These are phyloP conservation scores for Bruguiera sexangula DNA, from an alignment of 345 rosid genomes.

Conservation along the genomic window DNA sequence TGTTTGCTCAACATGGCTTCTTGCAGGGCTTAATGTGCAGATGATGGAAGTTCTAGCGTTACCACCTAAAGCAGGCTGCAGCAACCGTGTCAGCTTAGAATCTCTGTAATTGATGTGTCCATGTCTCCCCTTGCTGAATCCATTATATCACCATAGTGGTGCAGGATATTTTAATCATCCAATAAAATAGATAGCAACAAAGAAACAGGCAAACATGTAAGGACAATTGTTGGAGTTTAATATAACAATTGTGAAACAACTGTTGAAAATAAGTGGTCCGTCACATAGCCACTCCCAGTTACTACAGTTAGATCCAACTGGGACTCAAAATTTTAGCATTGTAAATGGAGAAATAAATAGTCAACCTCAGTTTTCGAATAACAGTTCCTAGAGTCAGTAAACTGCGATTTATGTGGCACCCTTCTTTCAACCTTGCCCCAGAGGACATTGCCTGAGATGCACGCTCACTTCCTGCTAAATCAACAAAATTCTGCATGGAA, in stretches of 20 bases:
- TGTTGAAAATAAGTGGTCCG: too few species aligned
- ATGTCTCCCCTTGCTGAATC: constrained; percentile 79
- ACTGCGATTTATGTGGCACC: constrained; percentile 96
- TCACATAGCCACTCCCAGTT: not conserved
- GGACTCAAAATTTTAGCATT: not conserved
- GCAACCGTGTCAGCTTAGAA: constrained; percentile 86
- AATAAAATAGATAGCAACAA: not conserved
- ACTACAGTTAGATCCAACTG: not conserved
- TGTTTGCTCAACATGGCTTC: constrained; percentile 96
- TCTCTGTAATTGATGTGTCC: constrained; percentile 97
- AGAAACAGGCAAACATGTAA: not conserved
- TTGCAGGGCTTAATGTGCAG: constrained; percentile 95
- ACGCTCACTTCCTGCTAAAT: constrained; percentile 97
- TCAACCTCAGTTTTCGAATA: constrained; percentile 91
- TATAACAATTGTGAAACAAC: too few species aligned
- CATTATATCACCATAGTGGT: constrained; percentile 18
- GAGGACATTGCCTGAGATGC: constrained; percentile 92
- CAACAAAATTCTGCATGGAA: constrained; percentile 75
- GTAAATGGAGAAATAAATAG: not conserved
- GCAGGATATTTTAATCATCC: constrained; percentile 10
- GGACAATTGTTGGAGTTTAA: too few species aligned
- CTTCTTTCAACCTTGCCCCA: constrained; percentile 91
- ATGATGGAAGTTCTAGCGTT: constrained; percentile 96
- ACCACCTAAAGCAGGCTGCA: constrained; percentile 96
- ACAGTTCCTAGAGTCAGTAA: constrained; percentile 91